Base-by-base conservation (phyloP, 2,329 filamentous ascomycete genomes). In the Nothopassalora personata region DNA sequence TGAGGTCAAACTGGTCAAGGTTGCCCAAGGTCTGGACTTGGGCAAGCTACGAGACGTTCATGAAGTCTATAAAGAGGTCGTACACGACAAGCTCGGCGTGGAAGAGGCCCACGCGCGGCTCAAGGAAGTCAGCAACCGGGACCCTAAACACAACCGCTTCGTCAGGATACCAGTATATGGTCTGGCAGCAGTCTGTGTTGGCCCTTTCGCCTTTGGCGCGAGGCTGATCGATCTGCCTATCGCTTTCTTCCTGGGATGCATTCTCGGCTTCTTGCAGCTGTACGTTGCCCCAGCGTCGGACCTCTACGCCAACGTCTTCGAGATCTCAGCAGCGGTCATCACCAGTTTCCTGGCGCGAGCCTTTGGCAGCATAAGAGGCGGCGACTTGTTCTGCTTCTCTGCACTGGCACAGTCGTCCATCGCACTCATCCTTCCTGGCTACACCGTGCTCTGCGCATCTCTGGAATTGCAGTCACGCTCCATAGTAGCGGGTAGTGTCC, bases 201-300 rank as follows among this genome's bases (percentile, higher is more conserved):
- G 88, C 0, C 89, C 89, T 0, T 94, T 94, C 68, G 89, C 88
- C 3, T 95, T 94, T 69, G 79, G 86, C 57, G 89, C 88, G 2
- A 83, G 89, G 3, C 83, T 86, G 45, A 87, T 93, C 67, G 91
- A 95, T 70, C 77, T 94, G 59, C 89, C 89, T 0, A 81, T 92
- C 30, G 85, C 86, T 19, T 94, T 94, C 71, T 57, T 90, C 0
- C 80, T 95, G 0, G 90, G 91, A 1, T 86, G 84, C 67, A 76
- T 92, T 18, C 80, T 95, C 0, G 90, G 90, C 0, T 74, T 86
- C 56, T 77, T 95, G 52, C 89, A 94, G 68, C 82, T 93, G 9
- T 82, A 90, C 30, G 76, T 91, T 5, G 87, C 89, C 0, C 89
- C 90, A 0, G 83, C 80, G 23, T 93, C 90, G 13, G 86, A 89